Evolutionary conservation across 73 alveolate species (phyloP), one percentile per base, ranked within the genome.

Genomic region (Urostyla sp.): DNA sequence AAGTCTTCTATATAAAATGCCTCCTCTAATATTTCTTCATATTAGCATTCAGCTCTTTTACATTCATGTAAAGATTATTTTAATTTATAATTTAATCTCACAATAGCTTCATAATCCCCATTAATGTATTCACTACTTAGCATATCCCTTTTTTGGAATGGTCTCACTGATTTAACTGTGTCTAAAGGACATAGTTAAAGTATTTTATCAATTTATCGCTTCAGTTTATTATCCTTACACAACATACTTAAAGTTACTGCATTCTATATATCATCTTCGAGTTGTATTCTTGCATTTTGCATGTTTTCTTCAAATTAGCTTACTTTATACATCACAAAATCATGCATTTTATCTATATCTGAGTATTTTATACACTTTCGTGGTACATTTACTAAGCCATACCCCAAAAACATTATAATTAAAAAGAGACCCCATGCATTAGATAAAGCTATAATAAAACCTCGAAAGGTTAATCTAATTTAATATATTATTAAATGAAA

Each of bases 371-470:
- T 34, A 54, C 83, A 75, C 21, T 74, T 21, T 43, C 59, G 73
- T 0, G 92, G 92, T 10, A 84, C 84, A 16, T 60, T 53, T 24
- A 84, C 88, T 10, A 75, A 44, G 13, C 92, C 88, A 75, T 74
- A 84, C 45, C 92, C 87, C 45, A 84, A 59, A 28, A 75, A 51
- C 16, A 84, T 58, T 23, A 84, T 61, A n/a, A 84, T 84, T 20
- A 57, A 55, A 32, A 84, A 38, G 34, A 84, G 88, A 40, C 92
- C 92, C 87, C 85, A 84, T 0, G 92, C 86, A 50, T 84, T 84
- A 7, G 74, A 28, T 16, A 75, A 34, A 0, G 87, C 87, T 15
- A 75, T 75, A 57, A 75, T 36, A 34, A 75, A 75, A 11, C 79
- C 79, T 18, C 43, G 32, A 23, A 75, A 37, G 1, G 79, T 40